Conservation (phyloP, 2,329 filamentous ascomycete species). For the Colletotrichum simmondsii region DNA sequence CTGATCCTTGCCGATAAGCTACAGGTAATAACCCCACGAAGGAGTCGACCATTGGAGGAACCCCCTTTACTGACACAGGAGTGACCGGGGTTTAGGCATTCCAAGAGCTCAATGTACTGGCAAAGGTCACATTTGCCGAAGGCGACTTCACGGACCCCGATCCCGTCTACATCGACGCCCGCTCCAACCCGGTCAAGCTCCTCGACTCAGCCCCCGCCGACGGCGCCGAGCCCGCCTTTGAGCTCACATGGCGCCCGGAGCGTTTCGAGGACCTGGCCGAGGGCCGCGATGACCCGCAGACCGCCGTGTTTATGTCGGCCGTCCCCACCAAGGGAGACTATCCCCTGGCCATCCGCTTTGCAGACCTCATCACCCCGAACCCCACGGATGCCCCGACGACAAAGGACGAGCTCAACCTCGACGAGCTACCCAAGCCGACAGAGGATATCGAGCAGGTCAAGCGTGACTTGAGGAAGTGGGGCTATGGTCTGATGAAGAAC, state of each 20-base stretch:
- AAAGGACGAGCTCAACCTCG: neutral
- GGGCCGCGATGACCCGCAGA: neutral
- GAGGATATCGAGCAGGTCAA: slow-evolving; percentile 22
- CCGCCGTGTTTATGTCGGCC: neutral
- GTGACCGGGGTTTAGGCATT: neutral
- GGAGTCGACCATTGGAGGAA: too few species aligned
- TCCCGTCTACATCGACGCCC: neutral
- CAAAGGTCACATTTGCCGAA: neutral
- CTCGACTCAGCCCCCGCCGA: neutral
- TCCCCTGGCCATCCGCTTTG: neutral
- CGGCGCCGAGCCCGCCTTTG: neutral
- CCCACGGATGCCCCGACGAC: neutral
- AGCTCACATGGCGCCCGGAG: neutral
- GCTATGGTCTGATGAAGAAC: slow-evolving; percentile 26
- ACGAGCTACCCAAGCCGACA: slow-evolving; percentile 1
- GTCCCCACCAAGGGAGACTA: neutral
- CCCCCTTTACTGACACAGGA: too few species aligned
- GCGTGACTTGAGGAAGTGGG: slow-evolving; percentile 13
- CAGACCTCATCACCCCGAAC: slow-evolving; percentile 1
- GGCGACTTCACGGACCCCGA: neutral
- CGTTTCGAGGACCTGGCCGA: neutral
- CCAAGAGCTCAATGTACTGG: neutral
- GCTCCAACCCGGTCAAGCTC: slow-evolving; percentile 1
- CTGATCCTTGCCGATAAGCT: neutral
- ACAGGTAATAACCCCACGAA: neutral